A percentile compares a stretch with the other conserved stretches of the same genome.
phyloP scores from a whole-genome alignment of 2,329 filamentous ascomycete species.

The Aspergillus sp. region DNA sequence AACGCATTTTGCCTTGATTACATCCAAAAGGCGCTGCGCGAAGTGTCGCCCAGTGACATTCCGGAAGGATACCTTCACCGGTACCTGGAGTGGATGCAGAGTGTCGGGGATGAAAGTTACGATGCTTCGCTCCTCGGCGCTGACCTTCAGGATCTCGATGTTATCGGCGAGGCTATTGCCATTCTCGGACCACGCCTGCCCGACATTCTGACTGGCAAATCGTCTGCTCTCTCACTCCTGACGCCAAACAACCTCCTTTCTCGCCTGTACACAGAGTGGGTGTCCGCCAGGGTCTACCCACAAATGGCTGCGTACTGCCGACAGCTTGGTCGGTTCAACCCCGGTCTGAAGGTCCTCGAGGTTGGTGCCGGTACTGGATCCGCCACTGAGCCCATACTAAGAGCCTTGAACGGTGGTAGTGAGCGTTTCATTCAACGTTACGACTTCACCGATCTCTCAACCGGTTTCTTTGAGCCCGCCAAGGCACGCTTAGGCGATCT shows the following conservation, averaged over 20 bases:
- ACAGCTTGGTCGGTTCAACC: slow-evolving; percentile 7
- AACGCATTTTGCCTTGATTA: slow-evolving; percentile 1
- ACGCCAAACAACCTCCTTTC: slow-evolving; percentile 4
- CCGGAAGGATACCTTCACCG: slow-evolving; percentile 1
- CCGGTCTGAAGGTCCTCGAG: neutral
- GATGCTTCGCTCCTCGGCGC: slow-evolving; percentile 3
- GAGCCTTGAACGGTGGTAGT: neutral
- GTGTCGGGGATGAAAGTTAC: neutral
- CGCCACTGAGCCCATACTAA: neutral
- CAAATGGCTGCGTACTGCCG: slow-evolving; percentile 1
- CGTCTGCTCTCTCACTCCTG: slow-evolving; percentile 2
- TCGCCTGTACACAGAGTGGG: slow-evolving; percentile 10
- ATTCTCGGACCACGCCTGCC: slow-evolving; percentile 4
- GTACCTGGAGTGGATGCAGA: slow-evolving; percentile 12
- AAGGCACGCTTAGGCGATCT: slow-evolving; percentile 11
- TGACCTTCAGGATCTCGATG: slow-evolving; percentile 1
- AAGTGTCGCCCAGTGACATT: slow-evolving; percentile 2
- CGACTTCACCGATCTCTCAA: slow-evolving; percentile 12
- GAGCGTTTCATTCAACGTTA: neutral
- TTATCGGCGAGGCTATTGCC: slow-evolving; percentile 6
- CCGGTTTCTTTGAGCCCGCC: slow-evolving; percentile 14
- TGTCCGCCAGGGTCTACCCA: neutral
- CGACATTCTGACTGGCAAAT: slow-evolving; percentile 6
- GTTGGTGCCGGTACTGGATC: slow-evolving; percentile 1
- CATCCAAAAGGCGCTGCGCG: neutral